Percentiles rank a stretch among this genome's conserved stretches.
These are phyloP conservation scores for Phytophthora kernoviae DNA, from an alignment of 352 stramenopile genomes.

Conservation along the genomic window DNA sequence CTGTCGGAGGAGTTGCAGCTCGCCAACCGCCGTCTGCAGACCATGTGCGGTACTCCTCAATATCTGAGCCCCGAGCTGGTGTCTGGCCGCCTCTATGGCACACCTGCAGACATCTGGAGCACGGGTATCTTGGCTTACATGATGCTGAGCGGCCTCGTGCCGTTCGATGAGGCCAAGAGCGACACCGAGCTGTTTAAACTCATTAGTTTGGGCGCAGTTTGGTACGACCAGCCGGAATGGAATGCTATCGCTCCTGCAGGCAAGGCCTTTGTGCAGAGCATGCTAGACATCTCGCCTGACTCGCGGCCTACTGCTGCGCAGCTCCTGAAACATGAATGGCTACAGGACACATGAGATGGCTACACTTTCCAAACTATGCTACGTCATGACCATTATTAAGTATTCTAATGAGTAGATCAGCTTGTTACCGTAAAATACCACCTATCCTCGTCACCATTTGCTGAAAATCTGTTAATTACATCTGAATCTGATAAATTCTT, in stretches of 20 bases:
- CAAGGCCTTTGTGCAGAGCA: conserved; percentile 86
- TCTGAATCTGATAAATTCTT: neutral
- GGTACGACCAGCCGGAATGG: conserved; percentile 93
- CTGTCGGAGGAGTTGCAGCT: conserved; percentile 91
- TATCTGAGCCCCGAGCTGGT: conserved; percentile 98
- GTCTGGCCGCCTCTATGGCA: conserved; percentile 88
- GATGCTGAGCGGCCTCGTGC: conserved; percentile 66
- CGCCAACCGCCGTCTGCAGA: conserved; percentile 85
- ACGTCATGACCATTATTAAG: conserved; percentile 19
- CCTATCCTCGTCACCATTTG: neutral
- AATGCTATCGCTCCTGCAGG: conserved; percentile 69
- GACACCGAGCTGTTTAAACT: conserved; percentile 69
- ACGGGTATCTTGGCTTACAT: conserved; percentile 96
- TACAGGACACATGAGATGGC: conserved; percentile 37
- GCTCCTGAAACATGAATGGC: conserved; percentile 63
- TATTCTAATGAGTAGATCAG: conserved; percentile 18
- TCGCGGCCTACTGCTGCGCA: conserved; percentile 61
- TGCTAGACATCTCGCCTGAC: conserved; percentile 87
- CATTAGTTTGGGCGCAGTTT: conserved; percentile 91
- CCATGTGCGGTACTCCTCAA: conserved; percentile 95
- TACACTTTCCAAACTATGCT: neutral
- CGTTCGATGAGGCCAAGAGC: conserved; percentile 60
- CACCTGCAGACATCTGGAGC: conserved; percentile 94
- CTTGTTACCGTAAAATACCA: no score
- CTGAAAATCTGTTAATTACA: neutral